Evolutionary conservation across 768 basidiomycete genomes (phyloP), one percentile per base, ranked within the genome.

Genomic region (Hirschioporus abietinus): DNA sequence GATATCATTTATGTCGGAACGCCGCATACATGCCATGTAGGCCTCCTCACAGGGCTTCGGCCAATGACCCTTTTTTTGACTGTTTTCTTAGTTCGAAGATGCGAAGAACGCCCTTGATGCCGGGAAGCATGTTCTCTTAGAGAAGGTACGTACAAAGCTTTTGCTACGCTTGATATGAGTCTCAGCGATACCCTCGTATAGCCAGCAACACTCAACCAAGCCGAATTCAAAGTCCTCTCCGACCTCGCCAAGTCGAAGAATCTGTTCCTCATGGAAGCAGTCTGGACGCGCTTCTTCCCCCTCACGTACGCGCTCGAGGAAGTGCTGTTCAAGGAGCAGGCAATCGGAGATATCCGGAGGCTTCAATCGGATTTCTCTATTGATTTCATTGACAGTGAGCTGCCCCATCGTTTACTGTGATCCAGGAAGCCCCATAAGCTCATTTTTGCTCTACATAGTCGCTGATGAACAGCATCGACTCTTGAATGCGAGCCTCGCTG

Each of bases 251-350:
- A 64, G 35, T 62, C 58, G 0, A 65, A 66, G 58, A 67, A 67
- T 8, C 35, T 66, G 9, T 63, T 66, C 60, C 23, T 70, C 1
- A 63, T 67, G 58, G 68, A 69, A 64, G 70, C 67, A 26, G 67
- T 70, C 58, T 71, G 71, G 69, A 71, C 69, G 27, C 69, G 70
- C 20, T 71, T 70, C 68, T 69, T 70, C 65, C 71, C 71, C 23
- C 68, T 68, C 35, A 60, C 70, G 36, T 35, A 66, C 10, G 60
- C 61, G 17, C 64, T 66, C 23, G 66, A 66, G 23, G 26, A 66
- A 15, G 30, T 67, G 17, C 57, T 70, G 26, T 67, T 67, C 63
- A n/a, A 67, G 26, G 58, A 67, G n/a, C 34, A 67, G 25, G 63
- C 63, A 7, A 67, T 67, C 52, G 71, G 71, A 2, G 65, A 68